phyloP scores from a whole-genome alignment of 208 protist species.

The Porcisia deanei region DNA sequence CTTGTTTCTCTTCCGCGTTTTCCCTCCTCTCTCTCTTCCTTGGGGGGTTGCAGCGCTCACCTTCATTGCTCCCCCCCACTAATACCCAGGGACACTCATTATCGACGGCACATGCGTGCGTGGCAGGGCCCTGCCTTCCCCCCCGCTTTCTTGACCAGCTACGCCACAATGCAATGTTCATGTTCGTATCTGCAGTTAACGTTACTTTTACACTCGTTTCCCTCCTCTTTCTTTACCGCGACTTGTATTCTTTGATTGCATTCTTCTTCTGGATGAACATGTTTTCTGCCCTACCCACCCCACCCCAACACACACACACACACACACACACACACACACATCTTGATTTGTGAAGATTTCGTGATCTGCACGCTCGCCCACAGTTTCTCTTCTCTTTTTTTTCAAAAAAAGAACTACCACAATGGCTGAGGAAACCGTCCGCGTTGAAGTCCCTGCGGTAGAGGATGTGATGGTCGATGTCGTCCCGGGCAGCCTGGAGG shows the following conservation, averaged over 20 bases:
- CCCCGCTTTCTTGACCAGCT: background rate
- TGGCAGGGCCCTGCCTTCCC: too few relatives aligned
- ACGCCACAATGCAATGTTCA: background rate
- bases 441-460: slow-evolving; percentile 65
- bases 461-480: slow-evolving; percentile 60
- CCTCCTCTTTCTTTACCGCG: background rate
- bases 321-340: slow-evolving; percentile 5
- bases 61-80: background rate
- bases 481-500: slow-evolving; percentile 74
- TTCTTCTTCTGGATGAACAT: background rate
- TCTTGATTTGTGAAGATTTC: slow-evolving; percentile 28
- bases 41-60: background rate
- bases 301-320: background rate
- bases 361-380: slow-evolving; percentile 21
- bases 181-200: background rate
- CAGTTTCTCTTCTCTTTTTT: slow-evolving; percentile 11
- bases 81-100: background rate
- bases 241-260: background rate
- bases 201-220: background rate
- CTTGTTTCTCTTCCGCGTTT: background rate
- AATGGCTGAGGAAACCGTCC: slow-evolving; percentile 87
- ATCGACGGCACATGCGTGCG: too few relatives aligned
- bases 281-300: background rate
- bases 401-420: slow-evolving; percentile 25
- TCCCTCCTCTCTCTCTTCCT: background rate